These are phyloP conservation scores for Diophrys appendiculata DNA, from an alignment of 73 alveolate species.

Conservation along the genomic window DNA sequence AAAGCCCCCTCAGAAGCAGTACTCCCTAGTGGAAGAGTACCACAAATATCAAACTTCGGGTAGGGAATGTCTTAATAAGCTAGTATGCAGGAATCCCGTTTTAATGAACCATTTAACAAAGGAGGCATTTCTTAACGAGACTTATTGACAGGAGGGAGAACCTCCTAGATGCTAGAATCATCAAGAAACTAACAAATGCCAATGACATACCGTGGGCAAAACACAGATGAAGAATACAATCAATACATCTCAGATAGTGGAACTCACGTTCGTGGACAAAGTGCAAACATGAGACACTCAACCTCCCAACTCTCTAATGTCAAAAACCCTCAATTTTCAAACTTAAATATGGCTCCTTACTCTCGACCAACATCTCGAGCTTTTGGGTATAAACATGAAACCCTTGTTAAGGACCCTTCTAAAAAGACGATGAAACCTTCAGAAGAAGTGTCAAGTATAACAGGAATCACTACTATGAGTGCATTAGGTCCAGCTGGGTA, in stretches of 20 bases:
- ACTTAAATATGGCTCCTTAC: slow-evolving; percentile 63
- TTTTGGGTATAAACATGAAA: slow-evolving; percentile 40
- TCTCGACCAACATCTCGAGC: slow-evolving; percentile 45
- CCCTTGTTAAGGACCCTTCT: slow-evolving; percentile 36
- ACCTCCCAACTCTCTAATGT: neutral
- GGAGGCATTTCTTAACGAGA: neutral
- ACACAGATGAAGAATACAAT: neutral
- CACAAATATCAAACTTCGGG: neutral
- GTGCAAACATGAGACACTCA: neutral
- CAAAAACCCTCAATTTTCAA: slow-evolving; percentile 60
- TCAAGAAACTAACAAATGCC: neutral
- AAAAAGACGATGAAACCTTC: slow-evolving; percentile 42
- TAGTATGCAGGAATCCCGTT: too few relatives aligned
- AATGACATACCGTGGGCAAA: neutral
- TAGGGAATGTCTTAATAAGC: neutral
- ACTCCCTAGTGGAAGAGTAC: neutral
- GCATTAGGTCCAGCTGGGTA: neutral
- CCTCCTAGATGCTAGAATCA: neutral
- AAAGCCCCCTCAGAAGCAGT: neutral
- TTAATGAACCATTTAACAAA: neutral
- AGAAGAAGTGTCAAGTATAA: slow-evolving; percentile 55
- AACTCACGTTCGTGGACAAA: neutral
- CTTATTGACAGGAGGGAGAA: neutral
- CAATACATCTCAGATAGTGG: neutral
- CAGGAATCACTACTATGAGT: slow-evolving; percentile 37